Conservation (phyloP, 164 flowering plant species). For the Annona squamosa region DNA sequence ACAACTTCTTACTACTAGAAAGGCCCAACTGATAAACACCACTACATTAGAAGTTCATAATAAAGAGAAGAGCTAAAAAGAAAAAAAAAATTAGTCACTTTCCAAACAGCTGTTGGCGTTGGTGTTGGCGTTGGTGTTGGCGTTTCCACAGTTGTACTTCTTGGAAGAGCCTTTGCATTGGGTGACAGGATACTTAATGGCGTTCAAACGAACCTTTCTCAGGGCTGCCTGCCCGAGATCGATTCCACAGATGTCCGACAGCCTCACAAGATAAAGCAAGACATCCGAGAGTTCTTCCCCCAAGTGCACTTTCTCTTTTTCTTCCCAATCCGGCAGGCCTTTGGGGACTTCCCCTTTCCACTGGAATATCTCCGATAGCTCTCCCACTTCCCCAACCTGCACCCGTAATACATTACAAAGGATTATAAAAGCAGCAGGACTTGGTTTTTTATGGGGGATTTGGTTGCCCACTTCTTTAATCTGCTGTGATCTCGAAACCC, state of each 20-base stretch:
- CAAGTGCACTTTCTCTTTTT: slow-evolving; percentile 39
- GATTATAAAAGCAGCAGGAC: background rate
- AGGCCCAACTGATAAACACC: background rate
- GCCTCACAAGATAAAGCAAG: slow-evolving; percentile 41
- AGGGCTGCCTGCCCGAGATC: slow-evolving; percentile 53
- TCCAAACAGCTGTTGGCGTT: background rate
- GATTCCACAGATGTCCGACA: slow-evolving; percentile 47
- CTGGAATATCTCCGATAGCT: slow-evolving; percentile 43
- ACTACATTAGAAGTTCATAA: too few species aligned
- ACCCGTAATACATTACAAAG: background rate
- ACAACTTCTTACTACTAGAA: background rate
- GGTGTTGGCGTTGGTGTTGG: background rate
- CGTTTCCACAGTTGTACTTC: slow-evolving; percentile 1
- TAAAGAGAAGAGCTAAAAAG: background rate
- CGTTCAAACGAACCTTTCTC: slow-evolving; percentile 37
- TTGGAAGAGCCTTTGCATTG: slow-evolving; percentile 17
- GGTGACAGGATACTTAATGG: slow-evolving; percentile 30
- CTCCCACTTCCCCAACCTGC: slow-evolving; percentile 43
- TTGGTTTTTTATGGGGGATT: background rate
- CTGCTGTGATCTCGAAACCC: background rate
- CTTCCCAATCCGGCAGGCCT: slow-evolving; percentile 41
- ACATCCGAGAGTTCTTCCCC: slow-evolving; percentile 56
- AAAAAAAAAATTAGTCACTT: slow-evolving; percentile 1
- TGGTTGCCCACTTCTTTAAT: background rate
- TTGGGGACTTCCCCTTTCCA: slow-evolving; percentile 50